A percentile compares a stretch with the other conserved stretches of the same genome.
Evolutionary conservation across 441 rosid species (phyloP).

Genomic region (Dalechampia spathulata): DNA sequence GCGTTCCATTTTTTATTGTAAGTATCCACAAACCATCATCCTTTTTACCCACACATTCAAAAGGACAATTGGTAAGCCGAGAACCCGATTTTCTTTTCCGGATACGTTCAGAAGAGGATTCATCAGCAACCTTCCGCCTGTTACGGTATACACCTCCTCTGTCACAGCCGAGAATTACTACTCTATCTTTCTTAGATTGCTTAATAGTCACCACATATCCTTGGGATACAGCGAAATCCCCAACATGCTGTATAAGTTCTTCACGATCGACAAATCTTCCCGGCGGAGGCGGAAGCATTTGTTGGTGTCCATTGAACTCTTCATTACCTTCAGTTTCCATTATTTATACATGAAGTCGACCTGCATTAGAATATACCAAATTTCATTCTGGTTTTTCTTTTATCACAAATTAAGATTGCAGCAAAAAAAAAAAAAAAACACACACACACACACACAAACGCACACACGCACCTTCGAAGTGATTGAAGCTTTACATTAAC

Average conservation of each 20-base stretch:
- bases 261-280: constrained; percentile 54
- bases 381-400: not conserved
- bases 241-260: constrained; percentile 54
- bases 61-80: constrained; percentile 61
- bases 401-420: too few relatives aligned
- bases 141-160: constrained; percentile 68
- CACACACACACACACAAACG: not conserved
- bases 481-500: not conserved
- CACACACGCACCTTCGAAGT: not conserved
- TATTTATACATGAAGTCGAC: constrained; percentile 11
- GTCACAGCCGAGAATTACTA: constrained; percentile 65
- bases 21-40: constrained; percentile 58
- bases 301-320: constrained; percentile 25
- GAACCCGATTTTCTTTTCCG: constrained; percentile 53
- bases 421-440: not conserved
- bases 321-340: constrained; percentile 32
- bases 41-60: constrained; percentile 55
- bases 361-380: constrained; percentile 8
- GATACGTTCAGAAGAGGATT: constrained; percentile 31
- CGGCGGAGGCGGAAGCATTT: constrained; percentile 58
- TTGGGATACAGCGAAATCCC: constrained; percentile 50
- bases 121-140: constrained; percentile 41
- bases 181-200: constrained; percentile 57
- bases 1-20: constrained; percentile 43
- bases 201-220: constrained; percentile 68